Conservation (phyloP, 306 rosid genomes). For the Inga leiocalycina region DNA sequence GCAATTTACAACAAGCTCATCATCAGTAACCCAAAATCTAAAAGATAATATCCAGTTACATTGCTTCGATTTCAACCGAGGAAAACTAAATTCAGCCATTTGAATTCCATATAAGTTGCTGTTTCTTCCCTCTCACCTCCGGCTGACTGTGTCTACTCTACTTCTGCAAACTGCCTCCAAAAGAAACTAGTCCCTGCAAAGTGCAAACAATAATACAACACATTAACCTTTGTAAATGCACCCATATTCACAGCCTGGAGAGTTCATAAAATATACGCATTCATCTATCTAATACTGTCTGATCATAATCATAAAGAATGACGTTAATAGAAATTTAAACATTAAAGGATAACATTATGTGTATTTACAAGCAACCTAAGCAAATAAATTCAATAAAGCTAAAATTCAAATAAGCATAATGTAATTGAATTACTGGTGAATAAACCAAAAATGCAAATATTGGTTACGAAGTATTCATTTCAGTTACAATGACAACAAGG, state of each 20-base stretch:
- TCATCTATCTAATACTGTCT: not conserved
- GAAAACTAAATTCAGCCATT: constrained; percentile 27
- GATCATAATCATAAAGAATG: not conserved
- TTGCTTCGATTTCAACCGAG: constrained; percentile 24
- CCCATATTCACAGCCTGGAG: not conserved
- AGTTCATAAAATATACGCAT: not conserved
- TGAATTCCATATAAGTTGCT: not conserved
- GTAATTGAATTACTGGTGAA: not conserved
- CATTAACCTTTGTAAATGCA: constrained; percentile 5
- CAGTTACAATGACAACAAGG: not conserved
- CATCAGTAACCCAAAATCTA: constrained; percentile 13
- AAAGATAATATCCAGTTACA: constrained; percentile 17
- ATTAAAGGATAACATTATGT: not conserved
- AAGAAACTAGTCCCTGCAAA: constrained; percentile 67
- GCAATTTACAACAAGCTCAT: not conserved
- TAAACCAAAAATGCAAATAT: not conserved
- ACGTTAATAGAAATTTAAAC: not conserved
- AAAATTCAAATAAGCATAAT: not conserved
- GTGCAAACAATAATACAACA: constrained; percentile 45
- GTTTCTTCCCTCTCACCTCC: constrained; percentile 23
- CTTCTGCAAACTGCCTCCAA: not conserved
- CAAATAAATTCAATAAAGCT: not conserved
- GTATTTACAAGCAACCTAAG: not conserved
- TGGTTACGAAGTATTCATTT: not conserved
- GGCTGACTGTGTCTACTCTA: not conserved